Percentiles rank a stretch among this genome's conserved stretches.
Evolutionary conservation across 148 eudicot species (phyloP).

Genomic region (Selenicereus undatus): DNA sequence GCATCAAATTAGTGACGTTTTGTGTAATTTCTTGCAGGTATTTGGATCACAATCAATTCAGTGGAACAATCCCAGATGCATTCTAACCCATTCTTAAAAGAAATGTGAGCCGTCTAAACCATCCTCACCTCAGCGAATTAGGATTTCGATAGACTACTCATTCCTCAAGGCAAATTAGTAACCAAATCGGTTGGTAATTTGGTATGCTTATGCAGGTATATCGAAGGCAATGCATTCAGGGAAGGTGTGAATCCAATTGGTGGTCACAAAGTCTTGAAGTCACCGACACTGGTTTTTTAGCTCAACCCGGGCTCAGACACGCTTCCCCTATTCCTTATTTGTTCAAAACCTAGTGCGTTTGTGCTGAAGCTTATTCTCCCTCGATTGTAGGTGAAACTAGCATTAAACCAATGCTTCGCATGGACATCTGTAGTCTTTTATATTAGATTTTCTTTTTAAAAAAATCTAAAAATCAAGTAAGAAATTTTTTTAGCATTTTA

Average conservation of each 20-base stretch:
- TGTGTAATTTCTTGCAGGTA: slow-evolving; percentile 48
- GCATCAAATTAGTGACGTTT: not conserved
- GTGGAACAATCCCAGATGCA: slow-evolving; percentile 86
- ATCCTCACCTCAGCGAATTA: not conserved
- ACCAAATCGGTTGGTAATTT: not conserved
- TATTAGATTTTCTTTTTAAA: too few species aligned
- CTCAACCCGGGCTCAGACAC: slow-evolving; percentile 30
- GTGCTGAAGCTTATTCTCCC: not conserved
- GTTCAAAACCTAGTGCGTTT: not conserved
- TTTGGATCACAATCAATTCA: slow-evolving; percentile 95
- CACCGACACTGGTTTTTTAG: slow-evolving; percentile 71
- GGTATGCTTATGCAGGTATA: slow-evolving; percentile 55
- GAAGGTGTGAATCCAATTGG: slow-evolving; percentile 87
- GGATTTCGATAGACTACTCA: not conserved
- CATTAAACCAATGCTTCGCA: too few species aligned
- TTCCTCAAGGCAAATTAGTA: not conserved
- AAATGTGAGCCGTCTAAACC: slow-evolving; percentile 54
- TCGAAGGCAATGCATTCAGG: slow-evolving; percentile 84
- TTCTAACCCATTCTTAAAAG: slow-evolving; percentile 91
- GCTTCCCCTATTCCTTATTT: slow-evolving; percentile 12
- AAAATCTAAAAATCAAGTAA: too few species aligned
- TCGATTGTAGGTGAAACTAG: slow-evolving; percentile 17
- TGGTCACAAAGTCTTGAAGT: slow-evolving; percentile 85
- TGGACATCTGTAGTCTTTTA: too few species aligned
- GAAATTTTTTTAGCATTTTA: too few species aligned